A percentile compares a stretch with the other conserved stretches of the same genome.
phyloP scores from a whole-genome alignment of 2,329 filamentous ascomycete species.

The Hypocreales sp. region DNA sequence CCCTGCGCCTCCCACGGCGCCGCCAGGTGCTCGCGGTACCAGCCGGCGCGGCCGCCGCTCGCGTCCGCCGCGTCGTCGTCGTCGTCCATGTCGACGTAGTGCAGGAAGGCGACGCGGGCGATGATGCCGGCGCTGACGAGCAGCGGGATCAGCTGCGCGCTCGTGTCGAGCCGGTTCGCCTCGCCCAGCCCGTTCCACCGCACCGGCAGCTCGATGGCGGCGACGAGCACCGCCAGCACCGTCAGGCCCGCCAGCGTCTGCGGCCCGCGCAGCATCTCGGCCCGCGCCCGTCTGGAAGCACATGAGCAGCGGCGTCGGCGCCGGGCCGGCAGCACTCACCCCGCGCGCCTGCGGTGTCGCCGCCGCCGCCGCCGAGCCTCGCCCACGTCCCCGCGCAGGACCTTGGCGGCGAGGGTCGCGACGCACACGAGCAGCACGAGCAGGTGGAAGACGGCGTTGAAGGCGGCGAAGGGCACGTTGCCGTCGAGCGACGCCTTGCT shows the following conservation, averaged over 20 bases:
- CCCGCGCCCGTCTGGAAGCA: no score
- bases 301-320: no score
- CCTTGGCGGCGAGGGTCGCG: constrained; percentile 8
- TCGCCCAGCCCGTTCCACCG: constrained; percentile 15
- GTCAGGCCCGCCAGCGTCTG: constrained; percentile 8
- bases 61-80: constrained; percentile 2
- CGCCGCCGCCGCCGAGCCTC: constrained; percentile 1
- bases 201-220: constrained; percentile 17
- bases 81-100: constrained; percentile 8
- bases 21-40: no score
- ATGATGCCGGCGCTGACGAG: constrained; percentile 14
- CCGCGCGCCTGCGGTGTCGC: constrained; percentile 7
- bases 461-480: constrained; percentile 11
- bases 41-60: no score
- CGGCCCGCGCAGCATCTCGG: not conserved
- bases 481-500: constrained; percentile 11
- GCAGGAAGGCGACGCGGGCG: not conserved
- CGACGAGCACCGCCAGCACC: constrained; percentile 13
- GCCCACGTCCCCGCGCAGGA: constrained; percentile 6
- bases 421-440: constrained; percentile 10
- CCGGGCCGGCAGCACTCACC: constrained; percentile 3
- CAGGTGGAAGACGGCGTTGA: constrained; percentile 16
- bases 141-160: constrained; percentile 16
- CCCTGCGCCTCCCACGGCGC: no score
- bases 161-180: constrained; percentile 10